A percentile compares a stretch with the other conserved stretches of the same genome.
Conservation (phyloP, 192 early-diverging fungal genomes). For the Entophlyctis luteolus region DNA sequence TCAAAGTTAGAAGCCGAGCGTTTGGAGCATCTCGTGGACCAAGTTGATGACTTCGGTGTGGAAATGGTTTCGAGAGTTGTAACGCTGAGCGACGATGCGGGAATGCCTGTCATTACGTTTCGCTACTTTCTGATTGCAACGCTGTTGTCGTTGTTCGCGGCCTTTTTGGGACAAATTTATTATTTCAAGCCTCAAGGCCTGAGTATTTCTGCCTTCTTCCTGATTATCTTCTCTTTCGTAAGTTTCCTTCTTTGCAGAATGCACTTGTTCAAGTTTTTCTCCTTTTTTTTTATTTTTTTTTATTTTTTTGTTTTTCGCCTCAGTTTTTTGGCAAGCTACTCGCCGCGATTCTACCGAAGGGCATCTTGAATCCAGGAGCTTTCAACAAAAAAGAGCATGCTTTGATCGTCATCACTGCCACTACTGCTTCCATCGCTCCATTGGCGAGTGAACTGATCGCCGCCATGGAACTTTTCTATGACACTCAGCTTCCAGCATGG, state of each 20-base stretch:
- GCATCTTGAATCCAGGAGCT: constrained; percentile 41
- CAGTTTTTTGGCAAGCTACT: constrained; percentile 12
- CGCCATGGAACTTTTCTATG: constrained; percentile 40
- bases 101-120: neutral
- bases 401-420: constrained; percentile 44
- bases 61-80: constrained; percentile 2
- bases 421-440: constrained; percentile 40
- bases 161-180: neutral
- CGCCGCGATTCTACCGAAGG: neutral
- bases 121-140: constrained; percentile 2
- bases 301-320: neutral
- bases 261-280: neutral
- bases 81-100: neutral
- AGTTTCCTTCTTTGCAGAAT: neutral
- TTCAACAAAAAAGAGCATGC: constrained; percentile 51
- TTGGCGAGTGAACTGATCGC: constrained; percentile 36
- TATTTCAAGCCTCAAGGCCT: constrained; percentile 1
- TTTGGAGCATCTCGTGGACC: neutral
- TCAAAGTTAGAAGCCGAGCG: neutral
- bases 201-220: neutral
- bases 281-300: neutral
- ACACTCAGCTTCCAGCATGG: constrained; percentile 10
- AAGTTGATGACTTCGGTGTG: constrained; percentile 1
- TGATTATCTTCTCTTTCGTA: neutral
- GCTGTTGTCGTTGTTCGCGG: neutral